These are phyloP conservation scores for Plasmodium inui DNA, from an alignment of 169 alveolate genomes.

Conservation along the genomic window DNA sequence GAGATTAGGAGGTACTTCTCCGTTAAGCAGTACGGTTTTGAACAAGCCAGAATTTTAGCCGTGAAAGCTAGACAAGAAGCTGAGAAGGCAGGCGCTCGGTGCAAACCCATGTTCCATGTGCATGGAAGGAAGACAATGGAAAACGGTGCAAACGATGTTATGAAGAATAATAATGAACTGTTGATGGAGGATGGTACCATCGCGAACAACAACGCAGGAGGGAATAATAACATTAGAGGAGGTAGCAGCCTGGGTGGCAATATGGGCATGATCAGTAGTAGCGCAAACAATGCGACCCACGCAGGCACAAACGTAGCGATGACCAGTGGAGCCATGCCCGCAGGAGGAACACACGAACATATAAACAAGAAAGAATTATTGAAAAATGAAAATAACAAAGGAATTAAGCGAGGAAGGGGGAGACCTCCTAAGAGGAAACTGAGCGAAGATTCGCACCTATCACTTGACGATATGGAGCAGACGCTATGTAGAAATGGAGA, in stretches of 20 bases:
- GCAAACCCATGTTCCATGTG: constrained; percentile 72
- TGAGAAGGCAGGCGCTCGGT: constrained; percentile 73
- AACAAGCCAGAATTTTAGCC: constrained; percentile 86
- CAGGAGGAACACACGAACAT: background rate
- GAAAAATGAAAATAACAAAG: constrained; percentile 24
- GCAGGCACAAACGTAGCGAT: background rate
- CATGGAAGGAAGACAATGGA: constrained; percentile 67
- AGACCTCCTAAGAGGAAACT: constrained; percentile 68
- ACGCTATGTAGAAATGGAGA: constrained; percentile 38
- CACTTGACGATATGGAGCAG: constrained; percentile 67
- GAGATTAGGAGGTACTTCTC: constrained; percentile 85
- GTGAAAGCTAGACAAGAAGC: constrained; percentile 84
- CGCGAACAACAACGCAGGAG: background rate
- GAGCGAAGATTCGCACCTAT: constrained; percentile 53
- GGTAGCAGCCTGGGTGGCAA: background rate
- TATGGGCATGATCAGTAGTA: background rate
- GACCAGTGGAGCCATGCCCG: background rate
- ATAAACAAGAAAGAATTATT: background rate
- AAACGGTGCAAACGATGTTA: background rate
- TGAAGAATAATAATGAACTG: constrained; percentile 7
- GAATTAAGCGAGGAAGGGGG: constrained; percentile 63
- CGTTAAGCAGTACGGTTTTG: constrained; percentile 87
- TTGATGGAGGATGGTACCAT: background rate
- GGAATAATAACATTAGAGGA: background rate
- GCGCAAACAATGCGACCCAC: background rate